Percentiles rank a stretch among this genome's conserved stretches.
Conservation (phyloP, 2,329 filamentous ascomycete genomes). For the Diaporthe vexans region DNA sequence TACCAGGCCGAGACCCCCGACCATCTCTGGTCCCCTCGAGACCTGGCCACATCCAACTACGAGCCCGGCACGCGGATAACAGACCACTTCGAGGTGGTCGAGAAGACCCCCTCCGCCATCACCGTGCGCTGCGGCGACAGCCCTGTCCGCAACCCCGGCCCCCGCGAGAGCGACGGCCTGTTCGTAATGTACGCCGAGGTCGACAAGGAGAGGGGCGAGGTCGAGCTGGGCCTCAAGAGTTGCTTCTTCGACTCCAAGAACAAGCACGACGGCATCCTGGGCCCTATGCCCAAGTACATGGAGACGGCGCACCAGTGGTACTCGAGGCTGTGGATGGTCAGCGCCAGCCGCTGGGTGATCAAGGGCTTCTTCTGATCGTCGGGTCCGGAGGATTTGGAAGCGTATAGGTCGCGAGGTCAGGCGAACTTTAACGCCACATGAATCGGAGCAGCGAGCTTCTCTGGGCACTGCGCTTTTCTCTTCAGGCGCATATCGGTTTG, state of each 20-base stretch:
- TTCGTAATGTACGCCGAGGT: constrained; percentile 75
- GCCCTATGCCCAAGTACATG: constrained; percentile 53
- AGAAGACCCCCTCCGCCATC: constrained; percentile 72
- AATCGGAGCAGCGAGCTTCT: not conserved
- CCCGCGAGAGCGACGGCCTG: constrained; percentile 73
- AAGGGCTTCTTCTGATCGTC: constrained; percentile 35
- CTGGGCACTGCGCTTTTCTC: not conserved
- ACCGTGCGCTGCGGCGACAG: constrained; percentile 76
- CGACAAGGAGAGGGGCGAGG: constrained; percentile 70
- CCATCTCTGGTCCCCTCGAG: constrained; percentile 72
- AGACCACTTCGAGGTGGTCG: constrained; percentile 80
- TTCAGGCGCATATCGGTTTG: not conserved
- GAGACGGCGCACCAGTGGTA: constrained; percentile 57
- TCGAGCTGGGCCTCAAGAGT: constrained; percentile 76
- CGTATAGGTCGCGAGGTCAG: constrained; percentile 39
- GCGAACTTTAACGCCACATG: not conserved
- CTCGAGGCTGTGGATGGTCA: constrained; percentile 55
- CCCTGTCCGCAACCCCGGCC: constrained; percentile 65
- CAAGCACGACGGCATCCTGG: constrained; percentile 52
- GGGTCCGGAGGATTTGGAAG: not conserved
- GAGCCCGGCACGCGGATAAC: constrained; percentile 74
- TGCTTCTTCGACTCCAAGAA: constrained; percentile 66
- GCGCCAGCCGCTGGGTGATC: constrained; percentile 54
- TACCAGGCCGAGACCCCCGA: constrained; percentile 69
- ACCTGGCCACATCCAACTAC: constrained; percentile 70